Evolutionary conservation across 768 basidiomycete species (phyloP).

Genomic region (Boletus fagicola): DNA sequence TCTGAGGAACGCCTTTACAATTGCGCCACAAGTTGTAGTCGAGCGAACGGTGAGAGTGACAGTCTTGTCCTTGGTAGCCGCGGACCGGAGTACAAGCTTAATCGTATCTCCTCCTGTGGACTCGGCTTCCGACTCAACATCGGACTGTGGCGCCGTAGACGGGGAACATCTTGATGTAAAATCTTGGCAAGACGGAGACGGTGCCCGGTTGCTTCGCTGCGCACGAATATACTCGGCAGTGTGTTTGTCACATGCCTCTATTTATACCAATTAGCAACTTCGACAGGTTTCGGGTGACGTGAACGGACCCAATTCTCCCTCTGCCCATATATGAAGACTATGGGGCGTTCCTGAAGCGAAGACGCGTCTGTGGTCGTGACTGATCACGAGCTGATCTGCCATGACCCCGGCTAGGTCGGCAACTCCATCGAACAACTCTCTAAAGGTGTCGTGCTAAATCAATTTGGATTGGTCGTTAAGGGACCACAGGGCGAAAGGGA

Average conservation of each 20-base stretch:
- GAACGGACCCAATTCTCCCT: slow-evolving; percentile 61
- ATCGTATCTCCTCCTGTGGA: slow-evolving; percentile 47
- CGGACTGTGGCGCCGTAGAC: slow-evolving; percentile 26
- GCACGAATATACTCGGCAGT: slow-evolving; percentile 64
- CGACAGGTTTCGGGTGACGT: neutral
- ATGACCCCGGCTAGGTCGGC: slow-evolving; percentile 60
- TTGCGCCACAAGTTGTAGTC: slow-evolving; percentile 73
- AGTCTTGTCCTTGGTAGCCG: slow-evolving; percentile 44
- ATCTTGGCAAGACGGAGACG: slow-evolving; percentile 22
- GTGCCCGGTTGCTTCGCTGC: slow-evolving; percentile 30
- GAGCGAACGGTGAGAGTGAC: slow-evolving; percentile 68
- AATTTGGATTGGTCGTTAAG: neutral
- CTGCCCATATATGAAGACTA: slow-evolving; percentile 63
- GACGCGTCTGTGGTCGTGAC: slow-evolving; percentile 57
- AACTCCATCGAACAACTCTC: slow-evolving; percentile 58
- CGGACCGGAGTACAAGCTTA: slow-evolving; percentile 65
- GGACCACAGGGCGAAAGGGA: neutral
- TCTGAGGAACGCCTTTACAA: slow-evolving; percentile 73
- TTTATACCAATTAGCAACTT: slow-evolving; percentile 9
- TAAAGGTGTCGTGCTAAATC: slow-evolving; percentile 61
- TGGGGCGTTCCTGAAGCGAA: slow-evolving; percentile 70
- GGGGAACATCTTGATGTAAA: slow-evolving; percentile 10
- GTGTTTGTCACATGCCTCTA: slow-evolving; percentile 64
- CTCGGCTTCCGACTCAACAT: slow-evolving; percentile 37
- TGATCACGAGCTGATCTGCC: slow-evolving; percentile 54